Percentiles rank a stretch among this genome's conserved stretches.
These are phyloP conservation scores for Paecilomyces niveus DNA, from an alignment of 2,329 filamentous ascomycete genomes.

Conservation along the genomic window DNA sequence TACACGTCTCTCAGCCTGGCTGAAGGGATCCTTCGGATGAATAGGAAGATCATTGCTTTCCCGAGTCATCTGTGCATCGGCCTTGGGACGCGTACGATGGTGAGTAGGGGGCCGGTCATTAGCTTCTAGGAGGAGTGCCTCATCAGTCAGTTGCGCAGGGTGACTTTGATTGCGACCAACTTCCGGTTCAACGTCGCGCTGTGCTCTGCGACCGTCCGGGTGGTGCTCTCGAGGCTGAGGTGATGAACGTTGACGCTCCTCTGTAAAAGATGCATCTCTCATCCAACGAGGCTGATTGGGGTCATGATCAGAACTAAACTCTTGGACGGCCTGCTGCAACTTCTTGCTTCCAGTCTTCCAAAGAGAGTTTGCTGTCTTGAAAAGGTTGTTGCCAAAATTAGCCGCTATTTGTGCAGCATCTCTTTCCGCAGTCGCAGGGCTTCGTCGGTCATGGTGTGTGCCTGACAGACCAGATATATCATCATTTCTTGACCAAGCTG, in stretches of 20 bases:
- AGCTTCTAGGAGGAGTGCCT: constrained; percentile 37
- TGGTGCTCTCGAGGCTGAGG: constrained; percentile 11
- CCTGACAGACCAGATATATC: constrained; percentile 13
- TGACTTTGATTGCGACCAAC: constrained; percentile 1
- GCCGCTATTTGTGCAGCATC: constrained; percentile 77
- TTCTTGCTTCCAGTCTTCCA: constrained; percentile 96
- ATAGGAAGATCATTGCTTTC: not conserved
- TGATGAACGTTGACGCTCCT: constrained; percentile 13
- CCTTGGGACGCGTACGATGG: constrained; percentile 17
- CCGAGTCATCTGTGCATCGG: constrained; percentile 13
- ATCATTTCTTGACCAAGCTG: constrained; percentile 59
- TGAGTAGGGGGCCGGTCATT: constrained; percentile 19
- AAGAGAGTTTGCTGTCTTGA: constrained; percentile 89
- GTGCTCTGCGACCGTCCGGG: constrained; percentile 11
- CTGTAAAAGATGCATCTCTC: constrained; percentile 55
- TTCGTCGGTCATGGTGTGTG: constrained; percentile 22
- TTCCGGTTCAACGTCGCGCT: constrained; percentile 2
- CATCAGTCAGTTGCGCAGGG: constrained; percentile 49
- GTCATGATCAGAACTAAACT: constrained; percentile 69
- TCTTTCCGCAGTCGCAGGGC: constrained; percentile 49
- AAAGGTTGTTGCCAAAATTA: constrained; percentile 71
- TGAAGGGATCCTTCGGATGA: constrained; percentile 1
- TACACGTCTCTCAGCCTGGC: constrained; percentile 14
- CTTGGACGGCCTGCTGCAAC: constrained; percentile 83
- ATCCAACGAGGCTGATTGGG: constrained; percentile 90